phyloP scores from a whole-genome alignment of 345 rosid species.

The Eucalyptus pumila region DNA sequence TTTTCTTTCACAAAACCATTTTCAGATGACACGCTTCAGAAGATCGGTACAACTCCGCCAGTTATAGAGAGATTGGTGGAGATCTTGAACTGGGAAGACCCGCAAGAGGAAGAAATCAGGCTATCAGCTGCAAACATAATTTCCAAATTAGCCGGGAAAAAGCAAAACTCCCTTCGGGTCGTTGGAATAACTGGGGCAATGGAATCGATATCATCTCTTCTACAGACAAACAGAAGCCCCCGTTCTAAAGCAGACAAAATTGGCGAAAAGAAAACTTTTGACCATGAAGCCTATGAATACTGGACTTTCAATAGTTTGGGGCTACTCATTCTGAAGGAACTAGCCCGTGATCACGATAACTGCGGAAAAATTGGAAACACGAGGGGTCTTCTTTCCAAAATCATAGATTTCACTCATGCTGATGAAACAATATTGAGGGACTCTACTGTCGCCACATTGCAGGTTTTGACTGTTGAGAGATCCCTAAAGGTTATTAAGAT shows the following conservation, averaged over 20 bases:
- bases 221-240: constrained; percentile 29
- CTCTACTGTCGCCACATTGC: constrained; percentile 25
- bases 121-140: constrained; percentile 56
- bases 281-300: constrained; percentile 28
- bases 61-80: constrained; percentile 68
- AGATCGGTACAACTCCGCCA: constrained; percentile 46
- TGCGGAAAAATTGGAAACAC: constrained; percentile 81
- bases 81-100: constrained; percentile 75
- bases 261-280: constrained; percentile 30
- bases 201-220: constrained; percentile 80
- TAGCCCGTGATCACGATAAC: constrained; percentile 67
- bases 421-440: constrained; percentile 34
- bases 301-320: constrained; percentile 68
- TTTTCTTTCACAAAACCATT: constrained; percentile 20
- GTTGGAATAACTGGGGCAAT: constrained; percentile 73
- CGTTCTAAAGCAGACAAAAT: constrained; percentile 40
- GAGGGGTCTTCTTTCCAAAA: constrained; percentile 64
- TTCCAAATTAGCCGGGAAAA: constrained; percentile 50
- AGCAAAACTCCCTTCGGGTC: constrained; percentile 57
- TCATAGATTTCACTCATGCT: constrained; percentile 60
- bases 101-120: constrained; percentile 63
- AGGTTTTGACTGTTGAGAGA: constrained; percentile 46
- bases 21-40: constrained; percentile 67
- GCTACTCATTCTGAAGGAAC: constrained; percentile 58
- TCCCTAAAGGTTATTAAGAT: constrained; percentile 64